Percentiles rank a stretch among this genome's conserved stretches.
phyloP scores from a whole-genome alignment of 2,329 filamentous ascomycete species.

The Aspergillus luchuensis region DNA sequence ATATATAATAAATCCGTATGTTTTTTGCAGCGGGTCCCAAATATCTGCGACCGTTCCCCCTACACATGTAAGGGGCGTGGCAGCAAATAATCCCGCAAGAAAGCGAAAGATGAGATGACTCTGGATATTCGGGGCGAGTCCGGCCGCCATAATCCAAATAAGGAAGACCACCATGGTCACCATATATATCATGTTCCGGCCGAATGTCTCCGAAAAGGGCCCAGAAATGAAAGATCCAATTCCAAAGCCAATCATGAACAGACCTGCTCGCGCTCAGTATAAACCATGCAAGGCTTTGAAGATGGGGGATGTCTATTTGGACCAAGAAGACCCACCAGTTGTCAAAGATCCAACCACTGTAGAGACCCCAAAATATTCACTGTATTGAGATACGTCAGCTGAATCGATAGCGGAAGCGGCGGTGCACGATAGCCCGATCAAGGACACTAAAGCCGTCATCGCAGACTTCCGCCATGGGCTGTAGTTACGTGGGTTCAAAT shows the following conservation, averaged over 20 bases:
- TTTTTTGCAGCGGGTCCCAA: constrained; percentile 50
- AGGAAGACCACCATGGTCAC: constrained; percentile 49
- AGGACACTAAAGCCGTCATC: too few relatives aligned
- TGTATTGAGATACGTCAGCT: too few relatives aligned
- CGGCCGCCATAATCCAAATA: constrained; percentile 53
- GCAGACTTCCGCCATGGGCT: too few relatives aligned
- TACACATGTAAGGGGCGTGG: constrained; percentile 48
- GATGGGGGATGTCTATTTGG: too few relatives aligned
- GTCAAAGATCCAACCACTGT: too few relatives aligned
- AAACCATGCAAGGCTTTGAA: too few relatives aligned
- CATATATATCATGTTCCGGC: constrained; percentile 54
- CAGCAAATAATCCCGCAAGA: constrained; percentile 52
- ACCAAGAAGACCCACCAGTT: too few relatives aligned
- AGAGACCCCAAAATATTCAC: too few relatives aligned
- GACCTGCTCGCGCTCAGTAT: too few relatives aligned
- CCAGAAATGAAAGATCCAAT: constrained; percentile 52
- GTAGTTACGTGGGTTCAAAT: too few relatives aligned
- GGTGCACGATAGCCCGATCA: too few relatives aligned
- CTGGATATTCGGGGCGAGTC: constrained; percentile 50
- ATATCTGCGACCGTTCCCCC: constrained; percentile 51
- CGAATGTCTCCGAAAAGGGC: constrained; percentile 52
- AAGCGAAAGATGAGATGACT: constrained; percentile 54
- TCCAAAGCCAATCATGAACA: constrained; percentile 46
- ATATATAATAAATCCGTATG: constrained; percentile 54
- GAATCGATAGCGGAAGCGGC: too few relatives aligned